Percentiles rank a stretch among this genome's conserved stretches.
phyloP scores from a whole-genome alignment of 371 early-diverging fungal species.

The Mucor irregularis region DNA sequence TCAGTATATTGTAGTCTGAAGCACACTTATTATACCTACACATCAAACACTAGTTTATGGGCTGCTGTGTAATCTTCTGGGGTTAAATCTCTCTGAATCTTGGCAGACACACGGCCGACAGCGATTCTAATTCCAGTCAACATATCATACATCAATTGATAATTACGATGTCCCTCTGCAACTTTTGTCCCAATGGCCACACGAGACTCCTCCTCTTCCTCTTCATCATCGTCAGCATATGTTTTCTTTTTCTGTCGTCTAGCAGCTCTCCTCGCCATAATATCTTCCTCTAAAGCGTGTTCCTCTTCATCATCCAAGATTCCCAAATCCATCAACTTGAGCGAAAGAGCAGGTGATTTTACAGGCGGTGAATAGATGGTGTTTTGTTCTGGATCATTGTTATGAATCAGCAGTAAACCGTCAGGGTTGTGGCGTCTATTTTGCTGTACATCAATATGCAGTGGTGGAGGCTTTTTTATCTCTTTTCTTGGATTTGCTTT shows the following conservation, averaged over 20 bases:
- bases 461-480: constrained; percentile 1
- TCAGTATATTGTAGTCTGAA: too few species aligned
- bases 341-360: constrained; percentile 6
- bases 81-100: constrained; percentile 70
- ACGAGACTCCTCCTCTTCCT: constrained; percentile 51
- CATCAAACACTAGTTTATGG: constrained; percentile 93
- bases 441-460: constrained; percentile 2
- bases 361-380: not conserved
- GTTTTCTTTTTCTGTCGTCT: constrained; percentile 16
- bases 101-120: constrained; percentile 77
- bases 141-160: constrained; percentile 97
- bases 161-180: constrained; percentile 67
- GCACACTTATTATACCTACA: constrained; percentile 45
- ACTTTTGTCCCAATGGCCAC: constrained; percentile 66
- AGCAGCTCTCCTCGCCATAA: constrained; percentile 31
- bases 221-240: constrained; percentile 22
- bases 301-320: constrained; percentile 35
- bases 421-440: not conserved
- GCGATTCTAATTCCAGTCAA: constrained; percentile 89
- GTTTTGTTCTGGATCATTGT: not conserved
- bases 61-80: constrained; percentile 82
- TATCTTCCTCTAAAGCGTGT: constrained; percentile 31
- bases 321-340: constrained; percentile 22
- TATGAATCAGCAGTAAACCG: not conserved
- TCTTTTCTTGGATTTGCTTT: not conserved